phyloP scores from a whole-genome alignment of 2,329 filamentous ascomycete genomes.

The Tolypocladium amazonense region DNA sequence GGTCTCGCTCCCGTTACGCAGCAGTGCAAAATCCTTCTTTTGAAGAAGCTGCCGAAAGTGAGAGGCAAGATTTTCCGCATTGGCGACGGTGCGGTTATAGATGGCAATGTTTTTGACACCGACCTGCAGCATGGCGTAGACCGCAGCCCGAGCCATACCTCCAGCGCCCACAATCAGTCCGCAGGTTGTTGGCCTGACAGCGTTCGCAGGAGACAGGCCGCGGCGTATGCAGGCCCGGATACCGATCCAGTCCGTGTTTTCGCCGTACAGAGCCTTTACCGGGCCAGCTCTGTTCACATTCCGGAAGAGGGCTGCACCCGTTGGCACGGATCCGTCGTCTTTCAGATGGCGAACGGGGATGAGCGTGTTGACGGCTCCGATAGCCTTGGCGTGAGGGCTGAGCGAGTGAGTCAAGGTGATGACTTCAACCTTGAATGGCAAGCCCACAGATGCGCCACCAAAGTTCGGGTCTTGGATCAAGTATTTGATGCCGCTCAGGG shows the following conservation, averaged over 20 bases:
- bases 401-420: conserved; percentile 58
- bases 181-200: conserved; percentile 42
- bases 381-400: conserved; percentile 62
- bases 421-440: conserved; percentile 67
- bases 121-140: conserved; percentile 69
- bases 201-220: conserved; percentile 62
- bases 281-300: conserved; percentile 51
- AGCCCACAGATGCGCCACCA: conserved; percentile 60
- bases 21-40: conserved; percentile 28
- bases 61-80: conserved; percentile 54
- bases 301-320: conserved; percentile 40
- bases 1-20: conserved; percentile 31
- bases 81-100: conserved; percentile 58
- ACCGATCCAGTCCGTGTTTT: conserved; percentile 77
- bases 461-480: conserved; percentile 57
- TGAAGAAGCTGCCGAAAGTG: conserved; percentile 55
- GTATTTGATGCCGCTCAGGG: conserved; percentile 51
- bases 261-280: conserved; percentile 60
- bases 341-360: conserved; percentile 56
- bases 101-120: conserved; percentile 68
- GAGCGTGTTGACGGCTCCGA: conserved; percentile 67
- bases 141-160: conserved; percentile 68
- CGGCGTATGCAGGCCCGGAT: conserved; percentile 63
- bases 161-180: conserved; percentile 55
- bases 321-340: conserved; percentile 45